Evolutionary conservation across 345 rosid genomes (phyloP).

Genomic region (sweet orange (Citrus sinensis)): DNA sequence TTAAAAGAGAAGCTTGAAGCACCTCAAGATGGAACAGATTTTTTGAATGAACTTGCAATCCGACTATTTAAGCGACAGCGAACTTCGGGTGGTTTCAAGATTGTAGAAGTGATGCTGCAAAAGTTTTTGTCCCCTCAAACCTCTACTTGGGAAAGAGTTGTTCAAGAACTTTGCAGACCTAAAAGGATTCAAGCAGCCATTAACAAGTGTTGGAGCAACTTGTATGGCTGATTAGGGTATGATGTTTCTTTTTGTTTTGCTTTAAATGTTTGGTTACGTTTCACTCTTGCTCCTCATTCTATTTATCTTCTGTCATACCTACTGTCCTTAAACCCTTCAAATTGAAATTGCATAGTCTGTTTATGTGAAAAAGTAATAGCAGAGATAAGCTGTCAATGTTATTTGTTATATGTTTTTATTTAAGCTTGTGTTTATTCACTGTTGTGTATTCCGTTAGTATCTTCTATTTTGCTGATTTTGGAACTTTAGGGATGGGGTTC

Average conservation of each 20-base stretch:
- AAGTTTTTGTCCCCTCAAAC: conserved; percentile 58
- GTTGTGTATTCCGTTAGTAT: background rate
- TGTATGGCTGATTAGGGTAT: conserved; percentile 38
- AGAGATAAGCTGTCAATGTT: background rate
- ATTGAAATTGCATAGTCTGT: background rate
- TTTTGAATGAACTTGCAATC: conserved; percentile 74
- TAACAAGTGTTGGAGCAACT: conserved; percentile 60
- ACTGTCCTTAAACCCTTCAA: background rate
- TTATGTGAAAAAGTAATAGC: background rate
- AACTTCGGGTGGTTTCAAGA: conserved; percentile 58
- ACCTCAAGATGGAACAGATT: conserved; percentile 66
- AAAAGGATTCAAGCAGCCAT: conserved; percentile 58
- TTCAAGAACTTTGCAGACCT: conserved; percentile 67
- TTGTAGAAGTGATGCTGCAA: conserved; percentile 72
- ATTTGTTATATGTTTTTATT: background rate
- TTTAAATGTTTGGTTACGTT: background rate
- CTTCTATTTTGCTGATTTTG: conserved; percentile 3
- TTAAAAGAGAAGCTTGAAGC: conserved; percentile 65
- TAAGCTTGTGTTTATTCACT: background rate
- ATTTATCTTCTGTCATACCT: background rate
- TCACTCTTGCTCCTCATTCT: background rate
- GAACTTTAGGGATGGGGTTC: background rate
- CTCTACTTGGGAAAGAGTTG: conserved; percentile 65
- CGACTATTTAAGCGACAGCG: conserved; percentile 65
- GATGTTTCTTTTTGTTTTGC: background rate